Percentiles rank a stretch among this genome's conserved stretches.
phyloP scores from a whole-genome alignment of 192 early-diverging fungal genomes.

The Linnemannia elongata region DNA sequence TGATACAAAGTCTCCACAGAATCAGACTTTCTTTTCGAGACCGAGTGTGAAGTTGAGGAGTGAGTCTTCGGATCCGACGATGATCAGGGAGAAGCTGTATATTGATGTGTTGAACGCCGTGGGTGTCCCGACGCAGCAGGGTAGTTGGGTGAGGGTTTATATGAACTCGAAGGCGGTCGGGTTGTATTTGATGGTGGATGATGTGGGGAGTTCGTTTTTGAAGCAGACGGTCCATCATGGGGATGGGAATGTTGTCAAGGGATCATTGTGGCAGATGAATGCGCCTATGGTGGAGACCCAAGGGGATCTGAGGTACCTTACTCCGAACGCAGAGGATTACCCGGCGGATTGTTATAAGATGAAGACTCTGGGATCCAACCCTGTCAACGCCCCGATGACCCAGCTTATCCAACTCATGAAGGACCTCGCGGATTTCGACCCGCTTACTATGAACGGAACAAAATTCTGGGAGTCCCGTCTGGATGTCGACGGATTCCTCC shows the following conservation, averaged over 20 bases:
- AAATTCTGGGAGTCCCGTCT: neutral
- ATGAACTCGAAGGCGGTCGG: constrained; percentile 48
- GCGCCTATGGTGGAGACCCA: constrained; percentile 30
- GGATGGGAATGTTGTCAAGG: neutral
- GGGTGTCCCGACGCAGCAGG: constrained; percentile 44
- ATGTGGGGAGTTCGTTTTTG: constrained; percentile 39
- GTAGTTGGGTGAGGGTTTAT: constrained; percentile 31
- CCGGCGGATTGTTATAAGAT: constrained; percentile 39
- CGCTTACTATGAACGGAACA: neutral
- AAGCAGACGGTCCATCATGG: constrained; percentile 45
- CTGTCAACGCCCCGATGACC: constrained; percentile 14
- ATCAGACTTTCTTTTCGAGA: constrained; percentile 28
- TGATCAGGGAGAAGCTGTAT: constrained; percentile 58
- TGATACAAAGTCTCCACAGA: neutral
- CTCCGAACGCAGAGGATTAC: constrained; percentile 8
- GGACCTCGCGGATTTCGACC: constrained; percentile 30
- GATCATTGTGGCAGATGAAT: constrained; percentile 46
- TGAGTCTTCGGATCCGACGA: constrained; percentile 49
- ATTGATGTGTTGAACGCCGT: constrained; percentile 43
- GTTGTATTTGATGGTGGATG: constrained; percentile 50
- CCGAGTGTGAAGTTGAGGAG: constrained; percentile 42
- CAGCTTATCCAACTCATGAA: constrained; percentile 40
- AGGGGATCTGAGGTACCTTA: constrained; percentile 36
- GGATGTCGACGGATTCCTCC: constrained; percentile 16
- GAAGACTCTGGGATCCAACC: constrained; percentile 17